Evolutionary conservation across 2,329 filamentous ascomycete species (phyloP), one percentile per base, ranked within the genome.

Genomic region (Colletotrichum sp.): DNA sequence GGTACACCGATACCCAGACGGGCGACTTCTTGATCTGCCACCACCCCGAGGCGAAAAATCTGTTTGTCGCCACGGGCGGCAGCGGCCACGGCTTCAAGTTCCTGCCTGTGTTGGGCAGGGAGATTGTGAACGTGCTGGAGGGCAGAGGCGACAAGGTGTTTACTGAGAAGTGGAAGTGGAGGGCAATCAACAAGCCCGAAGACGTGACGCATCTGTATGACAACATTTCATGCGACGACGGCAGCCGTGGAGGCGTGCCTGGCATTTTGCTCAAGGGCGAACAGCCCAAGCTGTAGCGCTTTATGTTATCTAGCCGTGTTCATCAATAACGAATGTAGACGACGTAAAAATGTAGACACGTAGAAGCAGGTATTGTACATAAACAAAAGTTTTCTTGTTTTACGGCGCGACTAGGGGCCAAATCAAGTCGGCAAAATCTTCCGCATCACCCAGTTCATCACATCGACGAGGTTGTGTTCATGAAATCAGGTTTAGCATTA

Each of bases 1-100:
- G 94, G 94, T 95, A 95, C 82, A 92, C 91, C 7, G 94, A 95
- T 84, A 95, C 94, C 79, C 88, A 91, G 9, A 91, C 91, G 22
- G 93, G 91, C 27, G 92, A 95, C 81, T 95, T 94, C 85, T 87
- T 95, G 70, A 88, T 95, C 76, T 91, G 93, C 80, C 92, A 93
- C 82, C 93, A 95, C 79, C 93, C 94, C 0, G 84, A 87, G 18
- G 90, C 90, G 83, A 81, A 87, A 72, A 88, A 89, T 16, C 83
- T 93, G 6, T 93, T 93, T 79, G 79, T 93, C 28, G 91, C 91
- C 0, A 92, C 91, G 0, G 92, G 91, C 5, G 92, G 91, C 69
- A 93, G 91, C 77, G 91, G 92, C 5, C 92, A 93, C 81, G 93
- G 85, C 7, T 94, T 92, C 87, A 94, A 94, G 82, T 94, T 94